Base-by-base conservation (phyloP, 2,329 filamentous ascomycete species). In the Chaetomium sp. region DNA sequence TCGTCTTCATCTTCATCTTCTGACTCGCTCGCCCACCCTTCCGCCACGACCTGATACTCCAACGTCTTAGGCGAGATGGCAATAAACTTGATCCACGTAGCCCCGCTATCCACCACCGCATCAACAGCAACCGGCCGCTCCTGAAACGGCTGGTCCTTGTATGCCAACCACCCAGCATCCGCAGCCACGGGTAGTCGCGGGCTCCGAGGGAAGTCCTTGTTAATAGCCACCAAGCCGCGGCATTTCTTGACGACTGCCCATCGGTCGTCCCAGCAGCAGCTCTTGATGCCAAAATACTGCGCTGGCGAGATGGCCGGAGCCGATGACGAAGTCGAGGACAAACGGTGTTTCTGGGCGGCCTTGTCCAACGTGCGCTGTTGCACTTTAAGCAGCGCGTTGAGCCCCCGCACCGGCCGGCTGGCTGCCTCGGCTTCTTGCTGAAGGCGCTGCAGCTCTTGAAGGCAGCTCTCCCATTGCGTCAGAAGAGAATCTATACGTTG, bases 81-180 rank as follows among this genome's bases (percentile, higher is more conserved):
- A 27, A 71, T 43, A 47, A 71, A 66, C 34, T 69, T 69, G 36
- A 71, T 57, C 70, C 70, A 71, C 19, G 64, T 64, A 1, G 63
- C 64, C 4, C 70, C 70, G 35, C 65, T 64, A 40, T 71, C 67
- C 2, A 70, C 66, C 2, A 70, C 65, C 1, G 69, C 70, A 41
- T 71, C 67, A 7, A 70, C 62, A 37, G 61, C 61, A 1, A 68
- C 61, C 6, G 59, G 50, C 40, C 53, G 55, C 34, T 66, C 63
- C 43, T 59, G 64, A 19, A 63, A 59, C 0, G 57, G 59, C 43
- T 60, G 53, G 40, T 65, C 59, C 47, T 63, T 63, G 52, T 59
- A 61, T 0, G 56, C 54, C 54, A 64, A 40, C 64, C 63, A 65
- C 1, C 62, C 63, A 6, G n/a, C 49, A 3, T 61, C 59, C 0